Conservation (phyloP, 805 yeast genomes). For the Wickerhamomyces sydowiorum region DNA sequence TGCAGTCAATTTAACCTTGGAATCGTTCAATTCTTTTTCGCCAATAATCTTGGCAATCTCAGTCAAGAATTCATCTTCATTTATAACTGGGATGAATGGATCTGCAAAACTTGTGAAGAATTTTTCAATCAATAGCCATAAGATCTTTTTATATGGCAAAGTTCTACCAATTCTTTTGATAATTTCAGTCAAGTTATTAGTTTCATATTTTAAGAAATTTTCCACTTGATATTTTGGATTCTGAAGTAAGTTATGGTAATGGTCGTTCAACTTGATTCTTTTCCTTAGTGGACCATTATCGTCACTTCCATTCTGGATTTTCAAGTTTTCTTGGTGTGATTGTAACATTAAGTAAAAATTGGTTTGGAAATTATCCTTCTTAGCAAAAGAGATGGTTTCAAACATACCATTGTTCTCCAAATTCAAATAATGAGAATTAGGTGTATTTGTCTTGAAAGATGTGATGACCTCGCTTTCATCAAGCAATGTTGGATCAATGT, state of each 20-base stretch:
- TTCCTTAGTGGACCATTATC: constrained; percentile 1
- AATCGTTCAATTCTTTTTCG: constrained; percentile 20
- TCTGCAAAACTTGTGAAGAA: constrained; percentile 37
- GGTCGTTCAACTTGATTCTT: constrained; percentile 1
- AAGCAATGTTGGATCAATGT: constrained; percentile 13
- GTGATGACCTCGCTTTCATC: constrained; percentile 11
- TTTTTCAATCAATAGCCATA: constrained; percentile 52
- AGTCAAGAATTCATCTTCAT: constrained; percentile 41
- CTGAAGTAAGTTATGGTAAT: constrained; percentile 9
- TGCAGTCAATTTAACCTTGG: constrained; percentile 23
- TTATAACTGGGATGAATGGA: constrained; percentile 58
- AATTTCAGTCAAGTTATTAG: constrained; percentile 10
- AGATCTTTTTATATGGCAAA: constrained; percentile 47
- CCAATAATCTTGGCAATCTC: constrained; percentile 42
- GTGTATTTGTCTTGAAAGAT: constrained; percentile 8
- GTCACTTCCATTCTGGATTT: background rate
- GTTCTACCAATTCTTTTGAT: constrained; percentile 28
- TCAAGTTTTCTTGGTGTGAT: constrained; percentile 3
- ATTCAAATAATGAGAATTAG: constrained; percentile 9
- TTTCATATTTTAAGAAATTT: constrained; percentile 11
- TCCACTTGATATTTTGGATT: constrained; percentile 15
- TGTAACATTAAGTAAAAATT: constrained; percentile 11
- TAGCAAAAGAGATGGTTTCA: constrained; percentile 9
- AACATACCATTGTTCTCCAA: constrained; percentile 17
- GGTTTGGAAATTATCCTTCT: constrained; percentile 14